phyloP scores from a whole-genome alignment of 352 stramenopile species.

The Phytopythium montanum region DNA sequence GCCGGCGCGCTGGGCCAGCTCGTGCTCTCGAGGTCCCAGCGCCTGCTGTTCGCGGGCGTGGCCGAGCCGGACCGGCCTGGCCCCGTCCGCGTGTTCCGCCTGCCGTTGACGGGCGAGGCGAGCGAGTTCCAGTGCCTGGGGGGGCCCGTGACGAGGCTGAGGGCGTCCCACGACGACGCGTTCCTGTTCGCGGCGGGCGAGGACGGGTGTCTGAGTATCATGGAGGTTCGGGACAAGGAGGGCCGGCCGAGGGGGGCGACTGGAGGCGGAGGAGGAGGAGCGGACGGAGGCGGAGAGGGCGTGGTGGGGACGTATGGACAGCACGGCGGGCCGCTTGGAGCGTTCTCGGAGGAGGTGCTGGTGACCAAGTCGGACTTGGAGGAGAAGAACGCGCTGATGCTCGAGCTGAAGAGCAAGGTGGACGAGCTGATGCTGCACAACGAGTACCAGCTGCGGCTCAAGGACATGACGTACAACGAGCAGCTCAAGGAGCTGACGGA shows the following conservation, averaged over 20 bases:
- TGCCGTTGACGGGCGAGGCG: slow-evolving; percentile 89
- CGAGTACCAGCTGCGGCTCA: slow-evolving; percentile 93
- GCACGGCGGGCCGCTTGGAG: background rate
- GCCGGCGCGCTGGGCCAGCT: slow-evolving; percentile 76
- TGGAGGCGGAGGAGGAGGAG: slow-evolving; percentile 10
- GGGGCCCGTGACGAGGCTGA: slow-evolving; percentile 73
- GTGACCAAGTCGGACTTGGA: slow-evolving; percentile 92
- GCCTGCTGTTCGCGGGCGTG: slow-evolving; percentile 88
- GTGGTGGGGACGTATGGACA: no score
- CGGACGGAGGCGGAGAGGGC: background rate
- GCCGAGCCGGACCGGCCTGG: slow-evolving; percentile 73
- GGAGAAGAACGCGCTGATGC: slow-evolving; percentile 89
- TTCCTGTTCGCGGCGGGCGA: slow-evolving; percentile 89
- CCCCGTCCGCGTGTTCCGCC: slow-evolving; percentile 82
- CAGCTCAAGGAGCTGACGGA: slow-evolving; percentile 93
- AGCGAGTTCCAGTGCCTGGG: slow-evolving; percentile 85
- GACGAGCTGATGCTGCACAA: slow-evolving; percentile 94
- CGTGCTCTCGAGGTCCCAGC: slow-evolving; percentile 75
- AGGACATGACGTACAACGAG: slow-evolving; percentile 95
- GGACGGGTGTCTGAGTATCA: slow-evolving; percentile 83
- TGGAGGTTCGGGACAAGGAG: slow-evolving; percentile 88
- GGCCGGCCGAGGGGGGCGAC: slow-evolving; percentile 49
- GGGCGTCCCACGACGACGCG: slow-evolving; percentile 84
- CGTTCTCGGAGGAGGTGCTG: slow-evolving; percentile 75
- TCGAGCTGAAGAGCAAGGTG: slow-evolving; percentile 94